Evolutionary conservation across 805 yeast genomes (phyloP), one percentile per base, ranked within the genome.

Genomic region (Millerozyma acaciae): DNA sequence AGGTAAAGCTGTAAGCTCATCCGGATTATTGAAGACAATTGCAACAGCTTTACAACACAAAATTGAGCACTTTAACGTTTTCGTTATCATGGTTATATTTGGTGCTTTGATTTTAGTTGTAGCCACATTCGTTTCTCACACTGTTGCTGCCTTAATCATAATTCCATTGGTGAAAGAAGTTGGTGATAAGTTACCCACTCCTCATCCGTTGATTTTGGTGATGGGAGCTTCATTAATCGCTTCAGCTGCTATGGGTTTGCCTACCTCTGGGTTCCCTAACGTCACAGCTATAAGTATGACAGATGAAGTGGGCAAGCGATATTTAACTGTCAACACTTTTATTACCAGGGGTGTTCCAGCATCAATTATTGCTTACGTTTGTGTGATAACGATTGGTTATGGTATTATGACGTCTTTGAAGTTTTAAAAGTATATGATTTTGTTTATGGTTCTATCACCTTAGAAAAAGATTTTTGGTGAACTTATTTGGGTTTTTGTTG

Each of bases 1-100:
- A 34, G 78, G 78, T 35, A 68, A 63, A 34, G 76, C 75, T 17
- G 71, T 72, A 10, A 55, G 69, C 1, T 68, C 75, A 0, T 69
- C 75, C 3, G 76, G 77, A 4, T 56, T 72, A 34, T 55, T 72
- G 33, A 52, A 53, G 19, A 68, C 75, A 8, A 66, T 71, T 38
- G 76, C 76, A 9, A 50, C 47, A 8, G 60, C 75, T 2, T 58
- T 72, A 31, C 70, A 70, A 32, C 51, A 45, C 26, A 63, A 55
- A 44, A 68, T 72, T 23, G 55, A 55, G 43, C 51, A 62, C 22
- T 70, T 57, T 39, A 57, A 70, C 21, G 58, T 70, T n/a, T 68
- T 68, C 43, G 68, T 60, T 4, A 57, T 72, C 18, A 45, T 71
- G 36, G 55, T 72, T 33, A 70, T 73, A 13, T 72, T 72, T 40